These are phyloP conservation scores for Candida boleticola DNA, from an alignment of 805 yeast genomes.

Conservation along the genomic window DNA sequence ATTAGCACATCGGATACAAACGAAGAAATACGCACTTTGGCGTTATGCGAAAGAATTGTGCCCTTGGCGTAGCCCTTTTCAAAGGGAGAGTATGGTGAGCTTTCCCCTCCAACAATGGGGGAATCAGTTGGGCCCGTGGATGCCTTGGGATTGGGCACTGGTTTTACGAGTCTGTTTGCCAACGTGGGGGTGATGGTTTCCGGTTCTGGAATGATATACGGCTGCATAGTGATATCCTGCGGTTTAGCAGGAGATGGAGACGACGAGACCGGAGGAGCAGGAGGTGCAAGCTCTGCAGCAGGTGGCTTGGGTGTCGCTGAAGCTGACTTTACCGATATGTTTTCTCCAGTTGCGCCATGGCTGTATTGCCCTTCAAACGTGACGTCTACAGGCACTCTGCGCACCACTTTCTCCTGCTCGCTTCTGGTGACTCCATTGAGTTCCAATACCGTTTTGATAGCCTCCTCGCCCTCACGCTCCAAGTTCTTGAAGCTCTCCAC, in stretches of 20 bases:
- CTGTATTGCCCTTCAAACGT: conserved; percentile 16
- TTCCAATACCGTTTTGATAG: conserved; percentile 26
- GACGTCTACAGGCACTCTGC: conserved; percentile 24
- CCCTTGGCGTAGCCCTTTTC: conserved; percentile 37
- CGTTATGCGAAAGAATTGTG: conserved; percentile 21
- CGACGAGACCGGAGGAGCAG: not conserved
- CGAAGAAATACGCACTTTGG: conserved; percentile 16
- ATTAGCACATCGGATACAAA: conserved; percentile 10
- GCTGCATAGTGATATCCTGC: conserved; percentile 19
- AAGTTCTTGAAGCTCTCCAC: conserved; percentile 39
- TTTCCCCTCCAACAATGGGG: not conserved
- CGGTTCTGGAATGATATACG: conserved; percentile 7
- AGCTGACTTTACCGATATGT: conserved; percentile 6
- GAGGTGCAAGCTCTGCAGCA: not conserved
- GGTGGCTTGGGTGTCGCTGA: not conserved
- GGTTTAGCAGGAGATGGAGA: not conserved
- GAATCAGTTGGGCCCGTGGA: not conserved
- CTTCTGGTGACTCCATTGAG: conserved; percentile 20
- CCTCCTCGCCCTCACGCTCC: conserved; percentile 36
- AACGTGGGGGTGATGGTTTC: not conserved
- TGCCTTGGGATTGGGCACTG: not conserved
- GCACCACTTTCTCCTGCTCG: conserved; percentile 16
- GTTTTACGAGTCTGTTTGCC: conserved; percentile 8
- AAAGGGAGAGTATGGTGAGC: conserved; percentile 18
- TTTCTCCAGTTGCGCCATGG: not conserved